Evolutionary conservation across 257 asterid genomes (phyloP).

Genomic region (Agastache rugosa): DNA sequence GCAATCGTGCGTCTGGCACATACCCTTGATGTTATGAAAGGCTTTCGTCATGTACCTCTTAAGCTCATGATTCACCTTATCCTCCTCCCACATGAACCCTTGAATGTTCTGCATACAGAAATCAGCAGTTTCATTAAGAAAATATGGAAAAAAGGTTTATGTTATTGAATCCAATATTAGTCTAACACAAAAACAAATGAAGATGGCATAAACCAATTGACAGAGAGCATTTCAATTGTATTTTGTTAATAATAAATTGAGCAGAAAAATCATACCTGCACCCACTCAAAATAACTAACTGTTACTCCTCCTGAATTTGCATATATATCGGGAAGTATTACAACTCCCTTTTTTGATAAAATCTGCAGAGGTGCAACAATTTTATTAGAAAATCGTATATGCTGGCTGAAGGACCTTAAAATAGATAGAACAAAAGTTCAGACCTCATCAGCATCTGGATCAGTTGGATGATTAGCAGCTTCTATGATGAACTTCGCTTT

Average conservation of each 20-base stretch:
- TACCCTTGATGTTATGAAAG: constrained; percentile 63
- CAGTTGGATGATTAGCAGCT: constrained; percentile 95
- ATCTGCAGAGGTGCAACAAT: constrained; percentile 53
- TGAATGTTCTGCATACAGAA: constrained; percentile 70
- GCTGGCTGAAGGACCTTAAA: constrained; percentile 1
- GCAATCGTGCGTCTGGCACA: constrained; percentile 74
- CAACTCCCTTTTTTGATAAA: constrained; percentile 73
- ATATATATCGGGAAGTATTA: constrained; percentile 83
- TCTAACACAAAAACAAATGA: background rate
- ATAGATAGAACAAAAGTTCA: background rate
- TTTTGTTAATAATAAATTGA: background rate
- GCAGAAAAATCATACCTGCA: constrained; percentile 62
- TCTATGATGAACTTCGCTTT: constrained; percentile 79
- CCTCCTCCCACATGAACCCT: constrained; percentile 93
- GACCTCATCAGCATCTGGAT: constrained; percentile 98
- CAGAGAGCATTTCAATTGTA: background rate
- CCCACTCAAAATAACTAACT: constrained; percentile 96
- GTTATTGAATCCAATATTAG: background rate
- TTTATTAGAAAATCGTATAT: constrained; percentile 5
- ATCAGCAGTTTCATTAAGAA: background rate
- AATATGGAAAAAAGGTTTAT: background rate
- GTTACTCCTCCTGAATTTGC: constrained; percentile 96
- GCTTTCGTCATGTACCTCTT: constrained; percentile 78
- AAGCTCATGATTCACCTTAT: constrained; percentile 76
- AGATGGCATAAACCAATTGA: background rate